Evolutionary conservation across 805 yeast species (phyloP).

Genomic region (Kregervanrija pseudodelftensis): DNA sequence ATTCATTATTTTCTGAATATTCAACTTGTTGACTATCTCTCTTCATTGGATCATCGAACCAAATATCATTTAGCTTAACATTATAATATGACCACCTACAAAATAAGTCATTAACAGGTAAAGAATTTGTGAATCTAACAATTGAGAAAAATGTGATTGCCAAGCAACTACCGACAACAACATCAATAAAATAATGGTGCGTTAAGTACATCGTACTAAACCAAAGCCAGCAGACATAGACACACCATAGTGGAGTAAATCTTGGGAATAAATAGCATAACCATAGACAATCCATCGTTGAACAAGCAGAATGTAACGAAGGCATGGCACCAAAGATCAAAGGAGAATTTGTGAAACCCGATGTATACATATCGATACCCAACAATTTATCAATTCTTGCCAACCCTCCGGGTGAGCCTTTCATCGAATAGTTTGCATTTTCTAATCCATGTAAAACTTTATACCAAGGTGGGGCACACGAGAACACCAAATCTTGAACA

Average conservation of each 20-base stretch:
- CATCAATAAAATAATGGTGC: conserved; percentile 91
- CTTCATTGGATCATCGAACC: conserved; percentile 19
- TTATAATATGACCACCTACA: conserved; percentile 36
- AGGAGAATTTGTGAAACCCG: conserved; percentile 78
- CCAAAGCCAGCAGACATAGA: conserved; percentile 92
- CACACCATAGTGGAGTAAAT: conserved; percentile 54
- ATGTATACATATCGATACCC: conserved; percentile 77
- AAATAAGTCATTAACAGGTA: conserved; percentile 36
- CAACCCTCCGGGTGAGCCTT: conserved; percentile 93
- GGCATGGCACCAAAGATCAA: conserved; percentile 79
- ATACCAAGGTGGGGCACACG: conserved; percentile 99
- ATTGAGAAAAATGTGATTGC: conserved; percentile 64
- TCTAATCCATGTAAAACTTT: conserved; percentile 74
- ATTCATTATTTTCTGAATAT: too few species aligned
- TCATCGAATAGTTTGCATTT: conserved; percentile 87
- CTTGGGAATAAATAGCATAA: conserved; percentile 77
- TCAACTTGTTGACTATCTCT: too few species aligned
- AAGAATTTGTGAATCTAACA: conserved; percentile 62
- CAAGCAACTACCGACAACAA: conserved; percentile 88
- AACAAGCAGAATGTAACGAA: conserved; percentile 87
- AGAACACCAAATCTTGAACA: conserved; percentile 66
- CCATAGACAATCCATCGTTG: conserved; percentile 89
- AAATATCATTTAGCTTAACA: conserved; percentile 8
- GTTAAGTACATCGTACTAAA: conserved; percentile 98
- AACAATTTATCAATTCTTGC: conserved; percentile 76